Evolutionary conservation across 176 grass and related monocot genomes (phyloP), one percentile per base, ranked within the genome.

Genomic region (Urochloa ruziziensis): DNA sequence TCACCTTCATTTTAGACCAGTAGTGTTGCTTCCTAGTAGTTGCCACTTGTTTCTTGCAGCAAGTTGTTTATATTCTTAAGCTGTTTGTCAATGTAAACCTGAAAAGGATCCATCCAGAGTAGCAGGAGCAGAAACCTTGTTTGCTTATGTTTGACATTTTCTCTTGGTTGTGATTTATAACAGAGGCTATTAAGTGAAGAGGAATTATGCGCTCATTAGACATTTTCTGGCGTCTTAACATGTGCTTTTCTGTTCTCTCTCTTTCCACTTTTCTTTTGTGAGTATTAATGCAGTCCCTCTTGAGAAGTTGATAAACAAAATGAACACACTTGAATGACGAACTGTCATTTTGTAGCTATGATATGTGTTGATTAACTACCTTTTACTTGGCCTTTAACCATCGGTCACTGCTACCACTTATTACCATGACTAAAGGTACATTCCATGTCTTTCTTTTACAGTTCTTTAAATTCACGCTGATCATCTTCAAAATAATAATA

Each of bases 31-130:
- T 78, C 30, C 9, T 78, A 60, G 21, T 21, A 58, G 47, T 33
- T 67, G 61, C 54, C 48, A 59, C n/a, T 67, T 67, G 19, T 27
- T 34, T 43, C 49, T 67, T 23, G 36, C 54, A 62, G 14, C 51
- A 36, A 28, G 42, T 59, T 52, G 28, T 47, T 80, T 60, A 73
- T 86, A 42, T 65, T 84, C 46, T 25, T 66, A 27, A 43, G 17
- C 43, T 39, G 56, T 70, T 30, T 85, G 10, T 73, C 57, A 46
- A 6, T 72, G 39, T 73, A 19, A 56, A 48, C 57, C 29, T 3
- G 18, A 34, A 64, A 66, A 66, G 34, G 33, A 75, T 4, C 35
- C 36, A 77, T 53, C 49, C 39, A 7, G 2, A 54, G 27, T 23
- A 78, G 4, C 34, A 56, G 36, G 27, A 67, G 30, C 40, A 62